Base-by-base conservation (phyloP, 2,329 filamentous ascomycete genomes). In the Clonostachys chloroleuca region DNA sequence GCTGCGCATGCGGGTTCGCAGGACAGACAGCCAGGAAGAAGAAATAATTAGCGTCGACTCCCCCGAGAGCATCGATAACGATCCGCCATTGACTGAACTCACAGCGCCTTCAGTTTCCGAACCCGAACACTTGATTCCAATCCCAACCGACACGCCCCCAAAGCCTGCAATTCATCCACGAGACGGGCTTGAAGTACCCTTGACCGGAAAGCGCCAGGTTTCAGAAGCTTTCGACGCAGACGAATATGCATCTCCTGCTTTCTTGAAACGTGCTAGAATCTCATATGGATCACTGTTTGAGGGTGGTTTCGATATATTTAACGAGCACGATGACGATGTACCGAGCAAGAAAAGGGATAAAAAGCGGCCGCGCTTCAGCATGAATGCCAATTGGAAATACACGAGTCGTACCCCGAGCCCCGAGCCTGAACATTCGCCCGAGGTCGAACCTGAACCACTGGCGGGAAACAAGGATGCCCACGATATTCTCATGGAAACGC, bases 241-340 rank as follows among this genome's bases (percentile, higher is more conserved):
- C 16, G 79, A 86, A 54, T 94, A 83, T 69, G 73, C 80, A 5
- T 95, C 90, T 4, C 91, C 91, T 1, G 88, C 89, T 1, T 95
- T 95, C 55, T 68, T 89, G 17, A 92, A 87, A 62, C 77, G 86
- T 46, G 77, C 81, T 13, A 76, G 86, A 47, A 69, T 86, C 5
- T 91, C 87, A 0, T 86, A 86, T 47, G 84, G 84, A 2, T 80
- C 82, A 1, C 66, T 86, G 1, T 81, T 86, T 44, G 81, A 87
- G 52, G 76, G 76, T 5, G 75, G 75, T 2, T 77, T 82, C 52
- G 84, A 91, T 56, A 78, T 83, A 5, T 85, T 92, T 13, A 84
- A 89, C 49, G 86, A 87, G 24, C 82, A 87, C 61, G 2, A 75
- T 75, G 40, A 69, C 79, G 20, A 30, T 30, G 24, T 30, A 30